phyloP scores from a whole-genome alignment of 192 early-diverging fungal genomes.

The Dimargaris verticillata region DNA sequence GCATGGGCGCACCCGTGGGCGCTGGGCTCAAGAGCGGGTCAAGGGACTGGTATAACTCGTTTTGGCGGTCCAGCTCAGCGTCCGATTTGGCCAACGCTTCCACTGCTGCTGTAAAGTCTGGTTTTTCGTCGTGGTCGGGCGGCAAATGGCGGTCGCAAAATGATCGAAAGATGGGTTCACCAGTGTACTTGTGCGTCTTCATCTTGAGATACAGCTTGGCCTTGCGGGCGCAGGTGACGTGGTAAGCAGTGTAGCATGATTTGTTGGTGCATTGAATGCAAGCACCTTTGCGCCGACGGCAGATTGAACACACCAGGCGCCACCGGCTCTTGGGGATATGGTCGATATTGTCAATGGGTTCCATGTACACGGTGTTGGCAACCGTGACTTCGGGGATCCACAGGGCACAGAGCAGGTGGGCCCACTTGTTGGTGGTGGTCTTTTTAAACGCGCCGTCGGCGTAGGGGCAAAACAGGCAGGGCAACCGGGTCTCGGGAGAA shows the following conservation, averaged over 20 bases:
- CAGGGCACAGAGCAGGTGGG: constrained; percentile 83
- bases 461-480: constrained; percentile 85
- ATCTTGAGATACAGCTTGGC: constrained; percentile 80
- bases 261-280: constrained; percentile 91
- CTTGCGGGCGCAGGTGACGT: constrained; percentile 80
- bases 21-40: constrained; percentile 15
- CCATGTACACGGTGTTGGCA: constrained; percentile 88
- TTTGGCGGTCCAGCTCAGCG: constrained; percentile 6
- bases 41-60: constrained; percentile 7
- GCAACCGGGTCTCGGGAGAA: constrained; percentile 71
- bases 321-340: constrained; percentile 79
- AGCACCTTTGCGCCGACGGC: constrained; percentile 62
- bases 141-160: constrained; percentile 91
- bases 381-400: constrained; percentile 93
- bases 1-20: constrained; percentile 35
- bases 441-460: constrained; percentile 93
- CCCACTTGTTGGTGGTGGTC: constrained; percentile 85
- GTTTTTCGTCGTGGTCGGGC: constrained; percentile 20
- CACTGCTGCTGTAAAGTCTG: constrained; percentile 21
- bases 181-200: constrained; percentile 33
- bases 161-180: constrained; percentile 46
- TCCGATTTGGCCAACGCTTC: constrained; percentile 11
- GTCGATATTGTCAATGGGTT: constrained; percentile 87
- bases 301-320: constrained; percentile 77
- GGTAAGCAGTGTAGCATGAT: constrained; percentile 80